Base-by-base conservation (phyloP, 352 stramenopile genomes). In the Albugo laibachii region DNA sequence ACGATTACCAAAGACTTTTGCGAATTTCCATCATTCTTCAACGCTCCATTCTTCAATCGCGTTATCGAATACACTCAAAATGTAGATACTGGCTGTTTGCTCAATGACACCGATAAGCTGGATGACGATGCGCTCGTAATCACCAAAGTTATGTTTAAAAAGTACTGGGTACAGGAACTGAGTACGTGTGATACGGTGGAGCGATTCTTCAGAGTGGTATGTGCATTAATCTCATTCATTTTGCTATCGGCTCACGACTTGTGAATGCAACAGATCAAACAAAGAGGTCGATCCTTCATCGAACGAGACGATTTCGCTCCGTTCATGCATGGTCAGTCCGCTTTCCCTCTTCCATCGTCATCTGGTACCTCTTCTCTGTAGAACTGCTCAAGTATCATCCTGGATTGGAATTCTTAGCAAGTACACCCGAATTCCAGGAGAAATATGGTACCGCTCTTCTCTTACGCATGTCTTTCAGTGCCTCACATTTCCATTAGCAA, bases 381-480 rank as follows among this genome's bases (percentile, higher is more conserved):
- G 77, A 92, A 52, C 56, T 92, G 43, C 62, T 92, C 21, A 92
- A 88, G 62, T 92, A 89, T 54, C 73, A 86, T 56, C 73, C 76
- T 39, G 94, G 94, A 36, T 65, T 98, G 21, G 92, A 97, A 54
- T 99, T 98, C 62, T 68, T 98, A 31, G 84, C 87, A 37, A 89
- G 87, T 43, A 97, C 97, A 50, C 83, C 89, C n/a, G 95, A 99
- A 59, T 99, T 99, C 69, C 95, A 99, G 68, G 91, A 98, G 57
- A 99, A 99, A 80, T 99, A 99, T 67, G 78, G 74, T 85, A 53
- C 8, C 6, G 41, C 43, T 13, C n/a, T 37, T n/a, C 3, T 47
- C 35, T 5, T 45, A 19, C 41, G 13, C n/a, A 31, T 2, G 15
- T 46, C 6, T 13, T 44, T 14, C 27, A 51, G 1, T 15, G 15